Percentiles rank a stretch among this genome's conserved stretches.
phyloP scores from a whole-genome alignment of 1,139 yeast genomes.

The Suhomyces guaymorum region DNA sequence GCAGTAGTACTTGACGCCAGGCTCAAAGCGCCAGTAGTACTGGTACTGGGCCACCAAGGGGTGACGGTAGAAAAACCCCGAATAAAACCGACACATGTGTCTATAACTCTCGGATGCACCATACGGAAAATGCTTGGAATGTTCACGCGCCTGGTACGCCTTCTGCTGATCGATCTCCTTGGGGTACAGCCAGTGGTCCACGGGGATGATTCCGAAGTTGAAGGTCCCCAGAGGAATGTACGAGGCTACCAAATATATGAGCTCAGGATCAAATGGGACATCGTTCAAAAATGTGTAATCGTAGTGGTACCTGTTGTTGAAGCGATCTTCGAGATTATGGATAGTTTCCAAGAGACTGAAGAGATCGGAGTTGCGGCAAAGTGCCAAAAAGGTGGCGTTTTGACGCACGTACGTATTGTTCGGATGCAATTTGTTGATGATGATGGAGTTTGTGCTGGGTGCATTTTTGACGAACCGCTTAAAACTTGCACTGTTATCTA shows the following conservation, averaged over 20 bases:
- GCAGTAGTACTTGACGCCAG: slow-evolving; percentile 21
- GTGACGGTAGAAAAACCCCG: slow-evolving; percentile 38
- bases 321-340: slow-evolving; percentile 21
- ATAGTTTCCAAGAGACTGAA: slow-evolving; percentile 20
- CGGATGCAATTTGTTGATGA: slow-evolving; percentile 9
- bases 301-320: slow-evolving; percentile 25
- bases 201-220: slow-evolving; percentile 33
- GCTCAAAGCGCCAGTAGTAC: slow-evolving; percentile 36
- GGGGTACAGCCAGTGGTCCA: slow-evolving; percentile 37
- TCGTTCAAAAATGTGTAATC: slow-evolving; percentile 42
- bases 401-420: slow-evolving; percentile 5
- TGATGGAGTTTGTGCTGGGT: slow-evolving; percentile 4
- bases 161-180: slow-evolving; percentile 25
- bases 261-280: slow-evolving; percentile 28
- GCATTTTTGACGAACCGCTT: slow-evolving; percentile 3
- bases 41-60: slow-evolving; percentile 30
- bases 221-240: slow-evolving; percentile 25
- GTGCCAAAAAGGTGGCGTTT: slow-evolving; percentile 17
- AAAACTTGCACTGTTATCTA: slow-evolving; percentile 1
- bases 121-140: slow-evolving; percentile 18
- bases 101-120: slow-evolving; percentile 35
- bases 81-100: slow-evolving; percentile 40
- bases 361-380: slow-evolving; percentile 17
- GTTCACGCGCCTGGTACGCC: slow-evolving; percentile 18
- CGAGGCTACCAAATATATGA: slow-evolving; percentile 23